Percentiles rank a stretch among this genome's conserved stretches.
Conservation (phyloP, 768 basidiomycete species). For the Rhizopogon sp. region DNA sequence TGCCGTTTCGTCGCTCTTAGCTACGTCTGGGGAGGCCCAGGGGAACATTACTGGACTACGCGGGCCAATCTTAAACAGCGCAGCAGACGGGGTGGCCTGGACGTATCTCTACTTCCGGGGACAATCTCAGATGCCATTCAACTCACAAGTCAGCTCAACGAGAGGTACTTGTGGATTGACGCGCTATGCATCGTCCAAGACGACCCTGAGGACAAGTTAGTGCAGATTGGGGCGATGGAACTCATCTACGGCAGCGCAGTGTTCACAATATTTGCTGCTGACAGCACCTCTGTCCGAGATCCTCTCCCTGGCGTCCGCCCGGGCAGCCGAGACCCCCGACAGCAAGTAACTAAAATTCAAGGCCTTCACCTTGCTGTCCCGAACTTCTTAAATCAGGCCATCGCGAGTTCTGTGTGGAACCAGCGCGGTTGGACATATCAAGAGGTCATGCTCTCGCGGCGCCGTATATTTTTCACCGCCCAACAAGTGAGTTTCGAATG, state of each 20-base stretch:
- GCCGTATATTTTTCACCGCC: constrained; percentile 15
- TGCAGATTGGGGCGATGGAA: constrained; percentile 1
- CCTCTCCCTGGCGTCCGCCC: background rate
- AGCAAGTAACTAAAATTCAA: constrained; percentile 13
- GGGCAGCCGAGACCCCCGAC: constrained; percentile 6
- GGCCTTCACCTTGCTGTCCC: constrained; percentile 15
- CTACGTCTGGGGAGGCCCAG: constrained; percentile 1
- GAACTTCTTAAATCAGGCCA: constrained; percentile 6
- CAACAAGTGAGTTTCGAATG: constrained; percentile 17
- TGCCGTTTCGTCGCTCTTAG: constrained; percentile 2
- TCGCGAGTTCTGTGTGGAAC: constrained; percentile 8
- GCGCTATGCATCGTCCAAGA: constrained; percentile 6
- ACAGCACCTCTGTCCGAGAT: background rate
- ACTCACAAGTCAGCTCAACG: background rate
- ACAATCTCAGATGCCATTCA: constrained; percentile 1
- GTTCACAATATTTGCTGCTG: background rate
- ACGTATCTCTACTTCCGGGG: background rate
- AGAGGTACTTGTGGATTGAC: constrained; percentile 5
- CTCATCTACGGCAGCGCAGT: background rate
- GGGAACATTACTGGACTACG: constrained; percentile 2
- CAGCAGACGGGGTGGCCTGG: background rate
- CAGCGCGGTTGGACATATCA: constrained; percentile 20
- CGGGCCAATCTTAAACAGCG: background rate
- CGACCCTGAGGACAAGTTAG: background rate
- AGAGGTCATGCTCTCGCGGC: constrained; percentile 13